These are phyloP conservation scores for Aureobasidium uvarum DNA, from an alignment of 2,329 filamentous ascomycete genomes.

Conservation along the genomic window DNA sequence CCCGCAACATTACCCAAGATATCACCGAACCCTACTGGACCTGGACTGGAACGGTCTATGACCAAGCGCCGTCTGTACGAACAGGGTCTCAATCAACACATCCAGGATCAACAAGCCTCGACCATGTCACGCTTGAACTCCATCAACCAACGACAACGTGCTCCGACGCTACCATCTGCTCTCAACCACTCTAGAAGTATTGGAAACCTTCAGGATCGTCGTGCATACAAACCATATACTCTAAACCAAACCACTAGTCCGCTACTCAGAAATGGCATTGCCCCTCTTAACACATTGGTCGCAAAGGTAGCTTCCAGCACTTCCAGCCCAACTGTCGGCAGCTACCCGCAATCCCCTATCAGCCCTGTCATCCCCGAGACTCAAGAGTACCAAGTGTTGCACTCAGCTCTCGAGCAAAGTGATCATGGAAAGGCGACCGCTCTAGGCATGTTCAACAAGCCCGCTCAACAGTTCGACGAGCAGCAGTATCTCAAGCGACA, in stretches of 20 bases:
- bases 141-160: conserved; percentile 61
- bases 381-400: conserved; percentile 63
- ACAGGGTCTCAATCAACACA: conserved; percentile 72
- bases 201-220: conserved; percentile 60
- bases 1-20: conserved; percentile 38
- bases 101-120: conserved; percentile 76
- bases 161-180: conserved; percentile 47
- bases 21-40: conserved; percentile 35
- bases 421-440: conserved; percentile 82
- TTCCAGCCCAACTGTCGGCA: conserved; percentile 42
- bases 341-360: conserved; percentile 51
- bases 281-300: conserved; percentile 15
- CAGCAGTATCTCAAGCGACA: conserved; percentile 80
- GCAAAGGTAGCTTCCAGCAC: conserved; percentile 34
- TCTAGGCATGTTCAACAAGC: conserved; percentile 68
- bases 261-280: conserved; percentile 26
- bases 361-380: conserved; percentile 71
- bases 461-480: conserved; percentile 75
- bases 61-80: conserved; percentile 80
- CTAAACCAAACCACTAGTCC: conserved; percentile 43
- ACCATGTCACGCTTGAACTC: conserved; percentile 78
- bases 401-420: conserved; percentile 65
- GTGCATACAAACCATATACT: conserved; percentile 36
- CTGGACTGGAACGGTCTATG: conserved; percentile 59
- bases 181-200: conserved; percentile 54